Evolutionary conservation across 495 filamentous ascomycete species (phyloP).

Genomic region (Amorphotheca resinae): DNA sequence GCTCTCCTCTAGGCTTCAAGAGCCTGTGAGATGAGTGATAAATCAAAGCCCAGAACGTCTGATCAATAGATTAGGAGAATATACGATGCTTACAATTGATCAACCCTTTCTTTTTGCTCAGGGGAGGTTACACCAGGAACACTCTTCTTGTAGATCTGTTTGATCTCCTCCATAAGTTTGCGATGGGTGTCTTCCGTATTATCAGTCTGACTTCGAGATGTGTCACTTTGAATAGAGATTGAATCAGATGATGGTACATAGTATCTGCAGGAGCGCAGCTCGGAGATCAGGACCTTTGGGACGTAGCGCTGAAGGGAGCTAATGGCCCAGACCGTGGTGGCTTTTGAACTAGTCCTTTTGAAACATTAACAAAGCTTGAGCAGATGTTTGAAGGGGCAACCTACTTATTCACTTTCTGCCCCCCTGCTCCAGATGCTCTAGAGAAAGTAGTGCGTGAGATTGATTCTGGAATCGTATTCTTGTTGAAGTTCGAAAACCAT

Average conservation of each 20-base stretch:
- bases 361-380: conserved; percentile 7
- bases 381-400: conserved; percentile 19
- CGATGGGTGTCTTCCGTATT: conserved; percentile 54
- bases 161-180: conserved; percentile 47
- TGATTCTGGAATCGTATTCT: conserved; percentile 44
- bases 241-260: conserved; percentile 49
- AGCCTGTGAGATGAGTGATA: background rate
- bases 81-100: conserved; percentile 47
- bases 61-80: background rate
- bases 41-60: background rate
- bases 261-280: conserved; percentile 55
- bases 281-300: conserved; percentile 53
- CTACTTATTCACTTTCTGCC: conserved; percentile 96
- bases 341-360: conserved; percentile 80
- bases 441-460: conserved; percentile 59
- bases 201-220: conserved; percentile 51
- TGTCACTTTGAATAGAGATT: conserved; percentile 51
- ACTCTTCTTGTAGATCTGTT: conserved; percentile 34
- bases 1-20: background rate
- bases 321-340: conserved; percentile 54
- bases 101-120: conserved; percentile 45
- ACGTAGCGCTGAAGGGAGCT: conserved; percentile 45
- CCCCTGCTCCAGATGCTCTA: conserved; percentile 83
- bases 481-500: conserved; percentile 59
- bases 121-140: conserved; percentile 55